Conservation (phyloP, 495 filamentous ascomycete genomes). For the Xylaria palmicola region DNA sequence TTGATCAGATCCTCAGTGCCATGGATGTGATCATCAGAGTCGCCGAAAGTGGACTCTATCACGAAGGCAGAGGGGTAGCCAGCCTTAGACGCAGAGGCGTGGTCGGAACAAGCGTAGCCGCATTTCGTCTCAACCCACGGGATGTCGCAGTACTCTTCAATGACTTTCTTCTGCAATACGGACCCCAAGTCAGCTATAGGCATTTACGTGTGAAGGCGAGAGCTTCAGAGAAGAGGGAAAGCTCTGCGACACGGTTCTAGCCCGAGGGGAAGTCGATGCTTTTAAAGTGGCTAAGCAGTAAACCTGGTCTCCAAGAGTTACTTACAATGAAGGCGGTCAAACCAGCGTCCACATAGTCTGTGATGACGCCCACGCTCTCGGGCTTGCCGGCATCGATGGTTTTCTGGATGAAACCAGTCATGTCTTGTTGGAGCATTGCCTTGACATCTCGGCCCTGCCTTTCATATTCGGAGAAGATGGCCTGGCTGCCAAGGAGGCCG, state of each 20-base stretch:
- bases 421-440: conserved; percentile 99
- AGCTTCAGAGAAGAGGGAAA: not conserved
- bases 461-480: conserved; percentile 85
- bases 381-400: conserved; percentile 79
- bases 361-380: conserved; percentile 90
- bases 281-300: not conserved
- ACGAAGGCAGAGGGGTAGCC: conserved; percentile 96
- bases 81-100: conserved; percentile 92
- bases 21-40: conserved; percentile 87
- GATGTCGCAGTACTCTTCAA: conserved; percentile 85
- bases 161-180: conserved; percentile 61
- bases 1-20: conserved; percentile 84
- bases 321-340: conserved; percentile 78
- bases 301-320: not conserved
- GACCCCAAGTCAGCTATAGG: not conserved
- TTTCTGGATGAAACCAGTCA: conserved; percentile 88
- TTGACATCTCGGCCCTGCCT: conserved; percentile 73
- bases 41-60: conserved; percentile 84
- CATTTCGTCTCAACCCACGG: conserved; percentile 90
- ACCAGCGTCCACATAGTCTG: conserved; percentile 80
- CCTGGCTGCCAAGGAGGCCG: conserved; percentile 86
- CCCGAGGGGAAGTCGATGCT: not conserved
- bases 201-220: not conserved
- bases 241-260: not conserved
- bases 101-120: conserved; percentile 96